Evolutionary conservation across 2,329 filamentous ascomycete genomes (phyloP).

Genomic region (Davidsoniella virescens): DNA sequence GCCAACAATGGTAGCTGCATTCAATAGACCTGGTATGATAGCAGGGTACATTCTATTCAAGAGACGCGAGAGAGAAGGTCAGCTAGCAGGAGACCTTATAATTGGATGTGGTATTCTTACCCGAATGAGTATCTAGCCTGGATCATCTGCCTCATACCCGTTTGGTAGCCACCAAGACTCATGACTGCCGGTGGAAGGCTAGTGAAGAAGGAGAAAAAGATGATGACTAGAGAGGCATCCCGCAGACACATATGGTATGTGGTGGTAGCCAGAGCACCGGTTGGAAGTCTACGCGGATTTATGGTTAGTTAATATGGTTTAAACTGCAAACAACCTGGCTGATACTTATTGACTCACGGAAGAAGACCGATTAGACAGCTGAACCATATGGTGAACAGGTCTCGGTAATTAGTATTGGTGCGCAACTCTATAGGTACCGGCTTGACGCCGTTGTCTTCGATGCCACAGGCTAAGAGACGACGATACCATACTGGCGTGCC

Average conservation of each 20-base stretch:
- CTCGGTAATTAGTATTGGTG: conserved; percentile 34
- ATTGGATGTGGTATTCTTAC: too few species aligned
- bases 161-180: conserved; percentile 36
- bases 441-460: conserved; percentile 24
- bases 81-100: too few species aligned
- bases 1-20: conserved; percentile 39
- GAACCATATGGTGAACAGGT: conserved; percentile 45
- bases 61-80: too few species aligned
- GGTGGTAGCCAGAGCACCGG: conserved; percentile 40
- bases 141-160: conserved; percentile 42
- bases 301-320: too few species aligned
- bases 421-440: conserved; percentile 39
- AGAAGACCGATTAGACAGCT: conserved; percentile 39
- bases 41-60: conserved; percentile 26
- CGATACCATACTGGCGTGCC: not conserved
- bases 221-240: conserved; percentile 37
- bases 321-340: too few species aligned
- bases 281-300: conserved; percentile 27
- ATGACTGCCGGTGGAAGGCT: conserved; percentile 38
- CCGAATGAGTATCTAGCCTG: conserved; percentile 45
- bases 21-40: conserved; percentile 34
- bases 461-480: not conserved
- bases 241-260: conserved; percentile 37
- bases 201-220: conserved; percentile 42
- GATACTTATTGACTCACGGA: conserved; percentile 21